Base-by-base conservation (phyloP, 2,329 filamentous ascomycete species). In the Lachnellula arida region DNA sequence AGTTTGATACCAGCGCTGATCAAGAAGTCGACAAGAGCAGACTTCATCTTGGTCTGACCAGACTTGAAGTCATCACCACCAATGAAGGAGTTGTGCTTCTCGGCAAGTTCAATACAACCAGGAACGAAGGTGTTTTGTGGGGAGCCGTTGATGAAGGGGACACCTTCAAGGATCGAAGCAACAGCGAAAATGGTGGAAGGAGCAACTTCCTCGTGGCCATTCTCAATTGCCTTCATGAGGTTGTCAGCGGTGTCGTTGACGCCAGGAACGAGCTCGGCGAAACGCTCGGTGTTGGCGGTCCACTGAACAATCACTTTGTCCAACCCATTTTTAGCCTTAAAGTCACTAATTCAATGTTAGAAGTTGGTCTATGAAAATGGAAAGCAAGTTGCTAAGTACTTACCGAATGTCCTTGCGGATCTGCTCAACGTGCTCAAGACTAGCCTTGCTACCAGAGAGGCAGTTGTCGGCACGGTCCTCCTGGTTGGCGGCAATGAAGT, bases 31-130 rank as follows among this genome's bases (percentile, higher is more conserved):
- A 97, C 94, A 32, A 99, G 85, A 19, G 94, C 94, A 58, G 94
- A 97, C 80, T 99, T 99, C 94, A 99, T 99, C 86, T 99, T 99
- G 73, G 94, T 99, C 81, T 99, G 94, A 61, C 94, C 94, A 60
- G 94, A 97, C 80, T 99, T 99, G 87, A 99, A 99, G 78, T 99
- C 94, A 69, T 99, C 94, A 63, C 94, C 94, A 57, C 94, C 94
- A 68, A 99, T 91, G 78, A 96, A 99, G 60, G 92, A 85, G 55
- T 83, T 81, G 74, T 95, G 86, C 74, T 87, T 81, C 78, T 95
- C 89, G 22, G 94, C 94, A 56, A 99, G 85, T 70, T 93, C 81
- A 65, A 97, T 86, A 58, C 88, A 89, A 69, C 94, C 94, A 8
- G 93, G 93, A 19, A 99, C 93, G 68, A 99, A 97, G 44, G 94